Conservation (phyloP, 164 flowering plant species). For the Amborella trichopoda region DNA sequence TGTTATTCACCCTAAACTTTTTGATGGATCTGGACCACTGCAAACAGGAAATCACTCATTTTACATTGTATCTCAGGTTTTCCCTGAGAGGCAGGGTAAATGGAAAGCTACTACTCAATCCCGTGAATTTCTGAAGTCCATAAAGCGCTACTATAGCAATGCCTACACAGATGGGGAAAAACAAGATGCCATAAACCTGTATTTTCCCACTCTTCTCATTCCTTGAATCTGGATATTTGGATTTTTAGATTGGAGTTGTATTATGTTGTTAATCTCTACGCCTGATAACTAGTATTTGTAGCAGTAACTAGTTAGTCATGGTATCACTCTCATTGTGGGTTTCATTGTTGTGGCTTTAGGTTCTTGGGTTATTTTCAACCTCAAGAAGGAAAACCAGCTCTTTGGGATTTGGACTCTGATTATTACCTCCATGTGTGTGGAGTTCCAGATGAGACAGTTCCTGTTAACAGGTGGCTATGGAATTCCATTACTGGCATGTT, state of each 20-base stretch:
- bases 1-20: too few relatives aligned
- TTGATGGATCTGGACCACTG: too few relatives aligned
- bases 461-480: slow-evolving; percentile 30
- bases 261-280: too few relatives aligned
- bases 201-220: slow-evolving; percentile 10
- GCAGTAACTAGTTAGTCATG: too few relatives aligned
- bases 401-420: slow-evolving; percentile 97
- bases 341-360: too few relatives aligned
- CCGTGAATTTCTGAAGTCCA: slow-evolving; percentile 84
- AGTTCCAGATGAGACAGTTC: slow-evolving; percentile 60
- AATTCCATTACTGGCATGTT: too few relatives aligned
- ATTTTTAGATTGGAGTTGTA: too few relatives aligned
- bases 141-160: slow-evolving; percentile 89
- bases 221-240: too few relatives aligned
- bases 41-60: too few relatives aligned
- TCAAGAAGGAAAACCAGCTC: slow-evolving; percentile 92
- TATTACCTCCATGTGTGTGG: slow-evolving; percentile 95
- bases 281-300: too few relatives aligned
- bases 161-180: slow-evolving; percentile 95
- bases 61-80: too few relatives aligned
- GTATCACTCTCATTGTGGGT: too few relatives aligned
- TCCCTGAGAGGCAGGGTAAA: slow-evolving; percentile 95
- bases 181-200: slow-evolving; percentile 98
- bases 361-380: slow-evolving; percentile 96
- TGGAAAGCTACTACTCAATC: slow-evolving; percentile 99